phyloP scores from a whole-genome alignment of 1,284 basidiomycete species.

The Malassezia japonica region DNA sequence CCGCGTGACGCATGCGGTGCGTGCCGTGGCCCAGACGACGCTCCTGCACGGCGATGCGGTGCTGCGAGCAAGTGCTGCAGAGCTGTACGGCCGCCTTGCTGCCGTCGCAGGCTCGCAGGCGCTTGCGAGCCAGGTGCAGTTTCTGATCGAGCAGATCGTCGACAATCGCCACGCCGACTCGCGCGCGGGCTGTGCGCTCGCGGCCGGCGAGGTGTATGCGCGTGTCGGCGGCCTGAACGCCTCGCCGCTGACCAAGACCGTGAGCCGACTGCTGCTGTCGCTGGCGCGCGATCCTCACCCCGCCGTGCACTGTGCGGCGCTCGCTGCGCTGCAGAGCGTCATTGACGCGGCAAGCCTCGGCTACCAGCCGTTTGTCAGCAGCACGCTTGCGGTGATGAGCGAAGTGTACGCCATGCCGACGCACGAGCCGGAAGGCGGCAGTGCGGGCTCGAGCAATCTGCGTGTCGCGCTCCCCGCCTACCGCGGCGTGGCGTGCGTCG shows the following conservation, averaged over 20 bases:
- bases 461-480: constrained; percentile 84
- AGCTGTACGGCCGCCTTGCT: constrained; percentile 78
- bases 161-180: constrained; percentile 86
- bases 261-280: constrained; percentile 90
- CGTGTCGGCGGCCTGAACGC: constrained; percentile 87
- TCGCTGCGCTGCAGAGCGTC: constrained; percentile 74
- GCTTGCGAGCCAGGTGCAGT: constrained; percentile 78
- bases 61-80: constrained; percentile 71
- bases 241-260: constrained; percentile 86
- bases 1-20: constrained; percentile 62
- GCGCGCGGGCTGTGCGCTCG: constrained; percentile 83
- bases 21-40: constrained; percentile 71
- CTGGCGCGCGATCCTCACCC: constrained; percentile 93
- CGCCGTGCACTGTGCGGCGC: constrained; percentile 84
- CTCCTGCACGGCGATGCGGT: constrained; percentile 70
- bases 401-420: constrained; percentile 82
- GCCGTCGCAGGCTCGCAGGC: constrained; percentile 75
- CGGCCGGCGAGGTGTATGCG: constrained; percentile 86
- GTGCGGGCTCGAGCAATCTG: constrained; percentile 64
- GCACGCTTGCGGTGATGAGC: constrained; percentile 80
- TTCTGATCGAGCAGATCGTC: constrained; percentile 88
- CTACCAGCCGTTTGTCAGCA: constrained; percentile 78
- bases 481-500: constrained; percentile 78
- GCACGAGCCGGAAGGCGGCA: constrained; percentile 89
- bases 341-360: constrained; percentile 84